Percentiles rank a stretch among this genome's conserved stretches.
phyloP scores from a whole-genome alignment of 2,329 filamentous ascomycete species.

The Fusarium camptoceras region DNA sequence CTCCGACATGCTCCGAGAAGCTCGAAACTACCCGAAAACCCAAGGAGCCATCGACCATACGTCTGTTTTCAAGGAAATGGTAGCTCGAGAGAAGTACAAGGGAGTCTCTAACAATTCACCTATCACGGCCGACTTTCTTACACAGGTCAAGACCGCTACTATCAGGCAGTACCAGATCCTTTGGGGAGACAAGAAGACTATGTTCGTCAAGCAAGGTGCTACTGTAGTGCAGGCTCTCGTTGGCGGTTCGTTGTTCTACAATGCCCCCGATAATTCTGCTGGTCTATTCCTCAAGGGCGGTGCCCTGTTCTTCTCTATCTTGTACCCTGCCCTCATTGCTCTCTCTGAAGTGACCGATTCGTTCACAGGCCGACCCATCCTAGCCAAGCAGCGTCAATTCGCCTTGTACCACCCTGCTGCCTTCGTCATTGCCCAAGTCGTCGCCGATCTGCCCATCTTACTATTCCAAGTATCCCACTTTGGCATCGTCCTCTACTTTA shows the following conservation, averaged over 20 bases:
- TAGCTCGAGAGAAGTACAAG: slow-evolving; percentile 66
- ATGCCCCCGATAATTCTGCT: slow-evolving; percentile 66
- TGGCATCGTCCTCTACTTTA: slow-evolving; percentile 70
- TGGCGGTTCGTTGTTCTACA: slow-evolving; percentile 74
- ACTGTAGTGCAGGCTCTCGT: slow-evolving; percentile 71
- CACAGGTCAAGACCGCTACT: slow-evolving; percentile 68
- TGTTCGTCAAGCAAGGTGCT: slow-evolving; percentile 70
- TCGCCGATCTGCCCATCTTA: slow-evolving; percentile 66
- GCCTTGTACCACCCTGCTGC: slow-evolving; percentile 69
- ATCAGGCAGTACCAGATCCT: slow-evolving; percentile 73
- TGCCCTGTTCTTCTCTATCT: slow-evolving; percentile 71
- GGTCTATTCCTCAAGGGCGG: slow-evolving; percentile 74
- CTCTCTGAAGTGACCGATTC: slow-evolving; percentile 75
- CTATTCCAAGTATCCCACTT: slow-evolving; percentile 70
- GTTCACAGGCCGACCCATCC: slow-evolving; percentile 68
- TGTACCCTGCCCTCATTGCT: slow-evolving; percentile 71
- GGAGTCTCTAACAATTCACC: slow-evolving; percentile 64
- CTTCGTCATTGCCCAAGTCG: slow-evolving; percentile 67
- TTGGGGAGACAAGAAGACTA: slow-evolving; percentile 72
- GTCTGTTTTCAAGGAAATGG: slow-evolving; percentile 63
- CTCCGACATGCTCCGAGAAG: slow-evolving; percentile 64
- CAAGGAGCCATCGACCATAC: slow-evolving; percentile 62
- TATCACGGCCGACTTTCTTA: slow-evolving; percentile 64
- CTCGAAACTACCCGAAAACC: slow-evolving; percentile 63
- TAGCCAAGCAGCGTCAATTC: slow-evolving; percentile 69